A percentile compares a stretch with the other conserved stretches of the same genome.
These are phyloP conservation scores for Xylaria cubensis DNA, from an alignment of 495 filamentous ascomycete species.

Conservation along the genomic window DNA sequence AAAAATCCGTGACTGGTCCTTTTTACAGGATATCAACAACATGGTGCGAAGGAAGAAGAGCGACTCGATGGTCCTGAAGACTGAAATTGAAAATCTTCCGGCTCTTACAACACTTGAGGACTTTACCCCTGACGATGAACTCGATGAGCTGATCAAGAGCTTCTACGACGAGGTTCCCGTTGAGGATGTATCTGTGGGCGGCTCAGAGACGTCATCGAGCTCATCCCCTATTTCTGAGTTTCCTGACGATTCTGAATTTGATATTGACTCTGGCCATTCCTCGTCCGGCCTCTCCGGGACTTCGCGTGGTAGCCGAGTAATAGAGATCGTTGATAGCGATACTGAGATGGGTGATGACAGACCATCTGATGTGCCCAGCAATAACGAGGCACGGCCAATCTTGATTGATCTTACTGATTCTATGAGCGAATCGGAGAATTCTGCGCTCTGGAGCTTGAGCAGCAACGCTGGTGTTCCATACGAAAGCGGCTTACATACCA, in stretches of 20 bases:
- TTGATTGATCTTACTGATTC: not conserved
- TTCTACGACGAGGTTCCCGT: slow-evolving; percentile 35
- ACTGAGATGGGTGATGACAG: not conserved
- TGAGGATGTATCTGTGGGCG: slow-evolving; percentile 1
- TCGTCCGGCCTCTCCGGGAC: not conserved
- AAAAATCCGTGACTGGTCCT: slow-evolving; percentile 42
- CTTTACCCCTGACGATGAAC: slow-evolving; percentile 34
- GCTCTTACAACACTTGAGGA: slow-evolving; percentile 24
- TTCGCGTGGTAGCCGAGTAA: slow-evolving; percentile 5
- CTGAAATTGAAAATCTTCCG: slow-evolving; percentile 38
- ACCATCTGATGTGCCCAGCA: not conserved
- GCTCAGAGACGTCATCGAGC: slow-evolving; percentile 23
- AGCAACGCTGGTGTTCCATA: not conserved
- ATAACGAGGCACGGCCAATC: not conserved
- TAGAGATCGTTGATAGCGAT: slow-evolving; percentile 12
- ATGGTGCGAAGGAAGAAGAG: slow-evolving; percentile 30
- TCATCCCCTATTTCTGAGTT: not conserved
- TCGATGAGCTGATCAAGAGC: slow-evolving; percentile 31
- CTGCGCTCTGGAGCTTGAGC: not conserved
- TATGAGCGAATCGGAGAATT: not conserved
- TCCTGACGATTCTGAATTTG: slow-evolving; percentile 22
- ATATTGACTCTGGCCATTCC: not conserved
- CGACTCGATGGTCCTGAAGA: not conserved
- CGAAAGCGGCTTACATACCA: not conserved
- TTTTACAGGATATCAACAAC: slow-evolving; percentile 43